These are phyloP conservation scores for Taphrina betulina DNA, from an alignment of 1,139 yeast genomes.

Conservation along the genomic window DNA sequence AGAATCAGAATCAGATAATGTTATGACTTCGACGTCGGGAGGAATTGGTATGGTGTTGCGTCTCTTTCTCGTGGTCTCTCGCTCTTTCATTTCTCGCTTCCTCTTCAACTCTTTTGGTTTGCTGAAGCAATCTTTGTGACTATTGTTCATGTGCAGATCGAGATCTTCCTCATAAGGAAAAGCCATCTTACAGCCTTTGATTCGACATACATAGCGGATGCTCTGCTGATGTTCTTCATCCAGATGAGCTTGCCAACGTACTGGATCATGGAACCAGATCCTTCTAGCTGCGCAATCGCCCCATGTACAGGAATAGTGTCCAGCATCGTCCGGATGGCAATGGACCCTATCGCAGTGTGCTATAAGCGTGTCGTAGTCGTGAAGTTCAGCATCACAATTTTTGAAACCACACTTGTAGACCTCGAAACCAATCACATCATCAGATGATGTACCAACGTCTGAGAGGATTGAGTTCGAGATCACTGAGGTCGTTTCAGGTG, in stretches of 20 bases:
- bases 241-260: conserved; percentile 14
- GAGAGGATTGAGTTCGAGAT: too few relatives aligned
- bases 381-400: conserved; percentile 11
- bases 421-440: neutral
- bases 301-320: conserved; percentile 7
- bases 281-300: conserved; percentile 1
- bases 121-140: neutral
- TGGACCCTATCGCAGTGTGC: conserved; percentile 14
- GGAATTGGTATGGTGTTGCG: too few relatives aligned
- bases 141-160: conserved; percentile 1
- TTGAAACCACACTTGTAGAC: conserved; percentile 9
- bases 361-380: conserved; percentile 9
- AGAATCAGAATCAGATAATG: neutral
- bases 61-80: too few relatives aligned
- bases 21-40: neutral
- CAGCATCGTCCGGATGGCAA: conserved; percentile 2
- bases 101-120: neutral
- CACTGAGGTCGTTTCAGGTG: too few relatives aligned
- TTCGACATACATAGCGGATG: conserved; percentile 4
- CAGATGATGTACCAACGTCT: too few relatives aligned
- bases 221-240: conserved; percentile 17
- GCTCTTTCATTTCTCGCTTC: neutral
- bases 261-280: neutral
- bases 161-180: conserved; percentile 13
- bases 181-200: conserved; percentile 5